Base-by-base conservation (phyloP, 352 stramenopile species). In the Lagenidium giganteum region DNA sequence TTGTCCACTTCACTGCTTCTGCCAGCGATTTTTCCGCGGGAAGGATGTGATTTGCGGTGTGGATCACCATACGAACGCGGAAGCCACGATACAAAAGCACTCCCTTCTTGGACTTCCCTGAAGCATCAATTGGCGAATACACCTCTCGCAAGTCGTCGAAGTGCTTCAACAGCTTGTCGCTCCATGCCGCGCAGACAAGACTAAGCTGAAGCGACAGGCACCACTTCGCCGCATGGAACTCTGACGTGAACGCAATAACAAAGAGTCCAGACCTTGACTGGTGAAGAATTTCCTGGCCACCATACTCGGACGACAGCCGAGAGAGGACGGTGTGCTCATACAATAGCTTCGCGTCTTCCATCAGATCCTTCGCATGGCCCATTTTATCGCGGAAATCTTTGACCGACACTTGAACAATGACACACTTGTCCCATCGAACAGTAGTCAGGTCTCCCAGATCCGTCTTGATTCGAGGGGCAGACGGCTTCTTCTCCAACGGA, bases 321-420 rank as follows among this genome's bases (percentile, higher is more conserved):
- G 79, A 92, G 5, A 90, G 61, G 39, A 93, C 81, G 25, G 81
- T 93, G 58, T 93, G 82, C 40, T 92, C 82, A 39, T 93, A 93
- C 31, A 93, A 53, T 26, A 88, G 41, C 44, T 89, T 91, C 12
- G 82, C 82, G 31, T 93, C 82, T 43, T 93, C 82, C 79, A 93
- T 91, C 8, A 92, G 50, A 12, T 93, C 79, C 51, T 90, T 87
- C 1, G 76, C 73, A 24, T 89, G 54, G 11, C 40, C 62, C 54
- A 79, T 70, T 70, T 90, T 85, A 14, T 87, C 76, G 3, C 81
- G 72, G 47, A 92, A 93, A 4, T 73, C 79, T 54, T 87, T 74
- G 17, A 92, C 79, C 4, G 79, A 91, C 4, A 93, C 79, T 52
- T 93, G 81, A 18, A 93, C 82, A 40, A 92, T 63, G 33, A 93